phyloP scores from a whole-genome alignment of 2,329 filamentous ascomycete species.

The Apiospora sp. region DNA sequence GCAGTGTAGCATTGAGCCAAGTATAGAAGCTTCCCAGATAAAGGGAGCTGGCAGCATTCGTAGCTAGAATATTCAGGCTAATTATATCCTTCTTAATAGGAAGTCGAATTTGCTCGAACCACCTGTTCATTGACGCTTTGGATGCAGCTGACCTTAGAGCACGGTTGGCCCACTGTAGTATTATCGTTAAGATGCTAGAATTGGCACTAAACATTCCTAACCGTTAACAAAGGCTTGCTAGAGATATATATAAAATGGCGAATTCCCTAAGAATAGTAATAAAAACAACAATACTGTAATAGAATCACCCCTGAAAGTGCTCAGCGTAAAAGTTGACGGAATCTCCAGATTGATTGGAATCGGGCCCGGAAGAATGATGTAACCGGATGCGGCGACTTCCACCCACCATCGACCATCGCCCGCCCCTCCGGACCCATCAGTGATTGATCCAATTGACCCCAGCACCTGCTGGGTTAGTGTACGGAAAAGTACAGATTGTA shows the following conservation, averaged over 20 bases:
- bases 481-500: conserved; percentile 22
- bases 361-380: conserved; percentile 12
- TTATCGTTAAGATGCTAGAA: not conserved
- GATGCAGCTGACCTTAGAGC: not conserved
- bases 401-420: not conserved
- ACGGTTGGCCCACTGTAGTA: not conserved
- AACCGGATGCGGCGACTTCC: conserved; percentile 20
- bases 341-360: not conserved
- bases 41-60: not conserved
- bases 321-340: not conserved
- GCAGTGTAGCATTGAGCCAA: not conserved
- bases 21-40: not conserved
- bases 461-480: conserved; percentile 9
- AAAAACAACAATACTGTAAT: not conserved
- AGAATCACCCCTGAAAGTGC: not conserved
- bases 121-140: not conserved
- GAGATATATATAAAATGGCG: not conserved
- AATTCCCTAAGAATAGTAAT: not conserved
- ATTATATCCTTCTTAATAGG: not conserved
- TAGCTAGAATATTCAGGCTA: not conserved
- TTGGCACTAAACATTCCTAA: not conserved
- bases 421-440: conserved; percentile 6
- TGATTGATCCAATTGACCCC: not conserved
- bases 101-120: not conserved
- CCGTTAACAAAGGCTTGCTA: not conserved